Conservation (phyloP, 495 filamentous ascomycete species). For the Saxophila tyrrhenica region DNA sequence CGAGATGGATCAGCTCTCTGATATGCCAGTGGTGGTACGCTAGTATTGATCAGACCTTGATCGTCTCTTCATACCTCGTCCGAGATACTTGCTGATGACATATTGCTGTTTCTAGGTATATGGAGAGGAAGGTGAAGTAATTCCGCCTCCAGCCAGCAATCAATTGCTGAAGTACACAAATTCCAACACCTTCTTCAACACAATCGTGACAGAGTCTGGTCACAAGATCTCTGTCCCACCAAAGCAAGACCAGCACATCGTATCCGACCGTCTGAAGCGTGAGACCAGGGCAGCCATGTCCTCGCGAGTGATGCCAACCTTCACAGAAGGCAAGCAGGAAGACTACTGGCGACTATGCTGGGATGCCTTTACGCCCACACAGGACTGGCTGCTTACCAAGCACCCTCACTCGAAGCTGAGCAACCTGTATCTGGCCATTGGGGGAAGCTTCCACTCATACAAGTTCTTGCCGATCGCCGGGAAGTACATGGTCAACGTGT, state of each 20-base stretch:
- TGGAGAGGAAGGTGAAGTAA: conserved; percentile 30
- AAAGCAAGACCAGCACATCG: conserved; percentile 13
- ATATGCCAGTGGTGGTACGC: conserved; percentile 32
- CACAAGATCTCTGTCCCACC: conserved; percentile 28
- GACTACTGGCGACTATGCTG: conserved; percentile 28
- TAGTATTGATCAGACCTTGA: no score
- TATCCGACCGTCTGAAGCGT: conserved; percentile 19
- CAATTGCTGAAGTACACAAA: conserved; percentile 33
- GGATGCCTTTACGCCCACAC: conserved; percentile 25
- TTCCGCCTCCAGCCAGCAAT: conserved; percentile 28
- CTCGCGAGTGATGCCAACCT: conserved; percentile 13
- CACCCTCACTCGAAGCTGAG: conserved; percentile 26
- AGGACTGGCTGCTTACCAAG: conserved; percentile 17
- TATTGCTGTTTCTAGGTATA: no score
- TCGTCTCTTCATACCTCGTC: no score
- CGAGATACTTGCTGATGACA: no score
- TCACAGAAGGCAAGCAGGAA: conserved; percentile 15
- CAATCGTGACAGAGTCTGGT: conserved; percentile 23
- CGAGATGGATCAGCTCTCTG: conserved; percentile 24
- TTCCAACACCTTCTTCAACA: conserved; percentile 28
- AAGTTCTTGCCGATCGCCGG: conserved; percentile 27
- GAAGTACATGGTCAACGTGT: conserved; percentile 15
- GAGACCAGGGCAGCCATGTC: conserved; percentile 17
- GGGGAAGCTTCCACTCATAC: conserved; percentile 27
- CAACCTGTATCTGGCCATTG: conserved; percentile 25